A percentile compares a stretch with the other conserved stretches of the same genome.
Evolutionary conservation across 2,329 filamentous ascomycete species (phyloP).

Genomic region (Colletotrichum sp.): DNA sequence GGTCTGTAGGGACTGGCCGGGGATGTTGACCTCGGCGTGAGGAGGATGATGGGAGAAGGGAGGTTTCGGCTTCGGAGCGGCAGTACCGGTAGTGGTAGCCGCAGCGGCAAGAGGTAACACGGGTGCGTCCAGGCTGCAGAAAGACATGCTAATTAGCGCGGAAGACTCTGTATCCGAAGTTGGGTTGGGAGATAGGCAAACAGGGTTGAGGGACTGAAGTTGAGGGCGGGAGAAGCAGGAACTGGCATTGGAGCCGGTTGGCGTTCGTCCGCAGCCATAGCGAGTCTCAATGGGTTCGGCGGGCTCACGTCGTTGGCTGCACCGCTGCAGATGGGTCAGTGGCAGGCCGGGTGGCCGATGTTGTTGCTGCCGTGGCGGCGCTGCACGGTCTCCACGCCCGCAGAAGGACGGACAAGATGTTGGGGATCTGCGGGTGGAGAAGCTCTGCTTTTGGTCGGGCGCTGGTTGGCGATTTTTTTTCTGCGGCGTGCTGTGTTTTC

Average conservation of each 20-base stretch:
- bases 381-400: constrained; percentile 1
- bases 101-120: background rate
- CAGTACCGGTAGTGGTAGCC: background rate
- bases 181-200: background rate
- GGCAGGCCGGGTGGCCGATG: background rate
- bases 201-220: background rate
- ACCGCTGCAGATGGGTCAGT: background rate
- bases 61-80: constrained; percentile 1
- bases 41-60: background rate
- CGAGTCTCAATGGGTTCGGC: background rate
- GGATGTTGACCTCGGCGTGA: background rate
- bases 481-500: background rate
- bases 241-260: background rate
- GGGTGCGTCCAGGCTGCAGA: background rate
- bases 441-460: constrained; percentile 11
- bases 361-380: background rate
- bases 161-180: background rate
- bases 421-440: constrained; percentile 45
- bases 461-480: constrained; percentile 13
- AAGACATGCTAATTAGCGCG: background rate
- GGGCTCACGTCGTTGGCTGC: background rate
- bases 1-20: background rate
- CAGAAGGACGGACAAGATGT: constrained; percentile 42
- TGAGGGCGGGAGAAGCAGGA: background rate
- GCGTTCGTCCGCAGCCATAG: background rate